These are phyloP conservation scores for Spencermartinsiella europaea DNA, from an alignment of 805 yeast species.

Conservation along the genomic window DNA sequence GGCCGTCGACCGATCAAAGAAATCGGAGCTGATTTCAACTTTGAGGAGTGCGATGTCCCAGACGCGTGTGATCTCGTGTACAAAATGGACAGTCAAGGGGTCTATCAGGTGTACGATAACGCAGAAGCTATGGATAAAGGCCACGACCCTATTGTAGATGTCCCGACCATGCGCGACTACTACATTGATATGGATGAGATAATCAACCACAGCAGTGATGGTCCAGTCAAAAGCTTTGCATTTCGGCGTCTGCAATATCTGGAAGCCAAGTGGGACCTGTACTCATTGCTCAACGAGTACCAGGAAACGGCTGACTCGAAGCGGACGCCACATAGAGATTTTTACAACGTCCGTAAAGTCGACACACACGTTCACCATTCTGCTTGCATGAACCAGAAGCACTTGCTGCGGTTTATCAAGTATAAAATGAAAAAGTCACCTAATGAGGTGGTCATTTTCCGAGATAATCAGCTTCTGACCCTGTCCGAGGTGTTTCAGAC, in stretches of 20 bases:
- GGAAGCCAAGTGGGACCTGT: constrained; percentile 95
- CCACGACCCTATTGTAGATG: constrained; percentile 38
- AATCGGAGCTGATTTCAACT: constrained; percentile 52
- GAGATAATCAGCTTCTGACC: constrained; percentile 87
- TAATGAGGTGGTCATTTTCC: constrained; percentile 82
- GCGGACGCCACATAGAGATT: constrained; percentile 93
- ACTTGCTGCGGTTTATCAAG: constrained; percentile 87
- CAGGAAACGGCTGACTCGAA: constrained; percentile 89
- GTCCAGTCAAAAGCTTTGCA: constrained; percentile 95
- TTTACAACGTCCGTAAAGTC: constrained; percentile 92
- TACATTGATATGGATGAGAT: constrained; percentile 76
- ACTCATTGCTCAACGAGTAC: constrained; percentile 80
- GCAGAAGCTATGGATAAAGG: constrained; percentile 20
- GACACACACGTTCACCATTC: constrained; percentile 99
- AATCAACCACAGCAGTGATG: constrained; percentile 76
- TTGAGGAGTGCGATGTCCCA: constrained; percentile 53
- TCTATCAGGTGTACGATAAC: constrained; percentile 54
- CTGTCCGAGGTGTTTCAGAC: constrained; percentile 89
- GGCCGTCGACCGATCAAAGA: constrained; percentile 26
- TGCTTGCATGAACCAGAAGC: constrained; percentile 99
- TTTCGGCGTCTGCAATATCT: constrained; percentile 87
- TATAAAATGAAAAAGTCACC: constrained; percentile 85
- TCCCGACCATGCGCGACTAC: constrained; percentile 83
- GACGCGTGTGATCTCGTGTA: constrained; percentile 38
- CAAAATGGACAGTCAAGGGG: constrained; percentile 55